phyloP scores from a whole-genome alignment of 2,329 filamentous ascomycete genomes.

The Exserohilum rostratum region DNA sequence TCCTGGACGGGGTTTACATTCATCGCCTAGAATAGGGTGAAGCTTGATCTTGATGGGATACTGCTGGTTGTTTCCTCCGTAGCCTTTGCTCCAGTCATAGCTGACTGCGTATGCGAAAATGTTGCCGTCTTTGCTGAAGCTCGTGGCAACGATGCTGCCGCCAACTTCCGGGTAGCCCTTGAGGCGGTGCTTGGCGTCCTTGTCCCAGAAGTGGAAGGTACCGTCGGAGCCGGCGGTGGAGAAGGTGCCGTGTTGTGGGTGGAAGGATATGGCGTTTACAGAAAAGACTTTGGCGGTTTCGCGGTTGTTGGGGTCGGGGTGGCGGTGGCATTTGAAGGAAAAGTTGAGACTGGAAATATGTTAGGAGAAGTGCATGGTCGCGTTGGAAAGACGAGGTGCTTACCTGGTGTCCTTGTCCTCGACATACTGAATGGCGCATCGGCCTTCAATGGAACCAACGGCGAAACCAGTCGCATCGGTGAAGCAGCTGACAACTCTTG shows the following conservation, averaged over 20 bases:
- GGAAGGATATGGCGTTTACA: conserved; percentile 97
- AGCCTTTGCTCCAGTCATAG: conserved; percentile 99
- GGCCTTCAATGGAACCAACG: conserved; percentile 93
- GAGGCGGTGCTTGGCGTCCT: conserved; percentile 59
- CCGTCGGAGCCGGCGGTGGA: conserved; percentile 94
- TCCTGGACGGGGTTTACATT: conserved; percentile 58
- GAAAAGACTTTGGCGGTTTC: conserved; percentile 89
- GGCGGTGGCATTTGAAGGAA: conserved; percentile 98
- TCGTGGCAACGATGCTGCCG: conserved; percentile 86
- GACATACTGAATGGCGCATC: conserved; percentile 97
- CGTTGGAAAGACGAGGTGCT: conserved; percentile 1
- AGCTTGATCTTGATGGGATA: conserved; percentile 59
- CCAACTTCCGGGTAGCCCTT: conserved; percentile 69
- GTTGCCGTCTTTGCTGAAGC: conserved; percentile 84
- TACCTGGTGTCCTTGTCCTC: conserved; percentile 87
- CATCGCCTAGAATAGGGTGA: conserved; percentile 55
- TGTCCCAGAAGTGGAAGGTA: conserved; percentile 96
- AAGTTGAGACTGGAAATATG: conserved; percentile 72
- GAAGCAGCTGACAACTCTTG: conserved; percentile 92
- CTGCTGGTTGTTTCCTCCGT: conserved; percentile 75
- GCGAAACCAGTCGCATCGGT: conserved; percentile 90
- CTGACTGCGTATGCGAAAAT: conserved; percentile 72
- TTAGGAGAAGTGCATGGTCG: conserved; percentile 15
- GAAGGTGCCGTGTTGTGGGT: conserved; percentile 96
- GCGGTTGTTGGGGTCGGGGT: conserved; percentile 65